Conservation (phyloP, 2,329 filamentous ascomycete species). For the Ceratocystis albifundus region DNA sequence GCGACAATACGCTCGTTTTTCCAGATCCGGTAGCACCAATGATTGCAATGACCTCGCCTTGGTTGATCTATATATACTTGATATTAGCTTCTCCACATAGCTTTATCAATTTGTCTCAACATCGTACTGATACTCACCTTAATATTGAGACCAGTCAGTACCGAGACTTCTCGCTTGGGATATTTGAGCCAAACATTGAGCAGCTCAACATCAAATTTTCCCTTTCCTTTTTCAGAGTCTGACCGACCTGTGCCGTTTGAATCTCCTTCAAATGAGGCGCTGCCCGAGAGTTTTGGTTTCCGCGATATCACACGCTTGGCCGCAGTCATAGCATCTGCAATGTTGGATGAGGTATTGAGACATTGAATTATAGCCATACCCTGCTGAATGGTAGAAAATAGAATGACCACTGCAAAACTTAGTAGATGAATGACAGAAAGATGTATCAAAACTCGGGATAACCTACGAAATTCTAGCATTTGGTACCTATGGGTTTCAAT, state of each 20-base stretch:
- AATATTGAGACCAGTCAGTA: conserved; percentile 23
- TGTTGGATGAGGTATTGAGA: conserved; percentile 55
- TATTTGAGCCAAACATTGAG: conserved; percentile 24
- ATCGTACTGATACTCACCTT: conserved; percentile 15
- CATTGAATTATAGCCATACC: conserved; percentile 40
- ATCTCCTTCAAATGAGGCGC: neutral
- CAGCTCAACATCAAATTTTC: conserved; percentile 20
- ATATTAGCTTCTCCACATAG: neutral
- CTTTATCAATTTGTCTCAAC: neutral
- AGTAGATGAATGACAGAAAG: neutral
- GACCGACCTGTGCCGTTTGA: neutral
- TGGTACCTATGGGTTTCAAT: conserved; percentile 20
- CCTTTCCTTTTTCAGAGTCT: neutral
- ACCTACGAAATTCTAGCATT: conserved; percentile 24
- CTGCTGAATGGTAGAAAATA: conserved; percentile 23
- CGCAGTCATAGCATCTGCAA: conserved; percentile 47
- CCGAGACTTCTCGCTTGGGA: conserved; percentile 19
- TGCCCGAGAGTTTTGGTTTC: neutral
- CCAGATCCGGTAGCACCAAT: conserved; percentile 24
- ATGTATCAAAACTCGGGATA: neutral
- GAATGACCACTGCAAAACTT: conserved; percentile 22
- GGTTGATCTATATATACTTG: conserved; percentile 19
- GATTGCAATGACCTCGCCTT: conserved; percentile 23
- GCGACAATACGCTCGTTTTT: conserved; percentile 28
- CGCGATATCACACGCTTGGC: conserved; percentile 42